Conservation (phyloP, 2,329 filamentous ascomycete genomes). For the Helotiales sp. region DNA sequence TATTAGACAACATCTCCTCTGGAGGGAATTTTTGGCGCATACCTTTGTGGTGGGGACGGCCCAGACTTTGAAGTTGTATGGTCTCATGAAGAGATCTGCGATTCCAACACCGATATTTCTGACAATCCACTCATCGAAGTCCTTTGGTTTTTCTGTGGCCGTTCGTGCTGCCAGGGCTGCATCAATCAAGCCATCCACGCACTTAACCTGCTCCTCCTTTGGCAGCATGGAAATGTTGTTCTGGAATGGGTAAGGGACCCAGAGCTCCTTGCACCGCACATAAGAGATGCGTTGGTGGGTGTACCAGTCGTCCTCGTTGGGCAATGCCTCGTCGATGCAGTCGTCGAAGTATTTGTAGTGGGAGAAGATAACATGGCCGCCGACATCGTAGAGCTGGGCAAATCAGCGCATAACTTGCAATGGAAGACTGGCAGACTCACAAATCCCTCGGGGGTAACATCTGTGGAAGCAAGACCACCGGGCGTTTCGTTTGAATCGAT, state of each 20-base stretch:
- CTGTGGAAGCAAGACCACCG: constrained; percentile 94
- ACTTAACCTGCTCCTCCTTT: constrained; percentile 95
- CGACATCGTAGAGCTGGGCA: constrained; percentile 88
- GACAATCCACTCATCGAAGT: constrained; percentile 98
- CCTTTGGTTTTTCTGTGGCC: constrained; percentile 86
- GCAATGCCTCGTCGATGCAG: constrained; percentile 95
- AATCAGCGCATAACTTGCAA: constrained; percentile 28
- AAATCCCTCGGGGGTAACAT: constrained; percentile 94
- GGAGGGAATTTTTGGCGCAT: constrained; percentile 33
- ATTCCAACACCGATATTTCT: constrained; percentile 88
- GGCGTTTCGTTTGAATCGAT: constrained; percentile 90
- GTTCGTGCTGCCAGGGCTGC: constrained; percentile 86
- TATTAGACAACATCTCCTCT: background rate
- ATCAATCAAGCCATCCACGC: constrained; percentile 95
- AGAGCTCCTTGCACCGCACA: constrained; percentile 92
- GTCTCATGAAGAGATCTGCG: constrained; percentile 96
- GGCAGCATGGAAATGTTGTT: constrained; percentile 99
- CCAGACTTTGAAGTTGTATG: constrained; percentile 99
- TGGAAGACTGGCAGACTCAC: constrained; percentile 63
- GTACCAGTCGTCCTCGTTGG: constrained; percentile 94
- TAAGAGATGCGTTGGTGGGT: constrained; percentile 98
- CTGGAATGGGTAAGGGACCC: constrained; percentile 99
- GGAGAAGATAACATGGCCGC: constrained; percentile 56
- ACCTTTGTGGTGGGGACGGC: constrained; percentile 97
- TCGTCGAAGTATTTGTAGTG: constrained; percentile 99